Evolutionary conservation across 495 filamentous ascomycete genomes (phyloP), one percentile per base, ranked within the genome.

Genomic region (Penicillium herquei): DNA sequence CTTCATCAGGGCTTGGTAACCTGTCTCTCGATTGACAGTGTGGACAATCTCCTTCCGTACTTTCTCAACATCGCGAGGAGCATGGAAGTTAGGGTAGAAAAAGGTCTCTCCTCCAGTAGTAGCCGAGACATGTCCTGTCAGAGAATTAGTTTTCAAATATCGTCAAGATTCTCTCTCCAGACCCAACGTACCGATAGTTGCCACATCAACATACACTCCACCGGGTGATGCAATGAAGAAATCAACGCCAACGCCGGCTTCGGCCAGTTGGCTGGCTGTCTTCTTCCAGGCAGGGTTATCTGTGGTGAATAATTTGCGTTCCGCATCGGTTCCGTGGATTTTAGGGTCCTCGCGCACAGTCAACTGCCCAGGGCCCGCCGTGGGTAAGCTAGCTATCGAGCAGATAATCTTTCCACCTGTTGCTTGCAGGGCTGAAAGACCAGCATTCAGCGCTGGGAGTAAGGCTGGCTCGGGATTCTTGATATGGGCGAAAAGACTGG

Each of bases 1-100:
- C 78, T 99, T 99, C 91, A 99, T 94, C 61, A 98, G 80, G 7
- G 92, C 91, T 73, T 97, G 93, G 66, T 93, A 99, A 30, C 94
- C 94, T 14, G 93, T 96, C 67, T 97, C 92, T 55, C 94, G 80
- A 2, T 85, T 91, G n/a, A 96, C 84, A 7, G 89, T 86, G 64
- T 97, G 94, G 52, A 85, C 81, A 59, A 99, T 81, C 70, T 99
- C 94, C 39, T 87, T 80, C 3, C 83, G 85, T n/a, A 98, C 77
- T 73, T 92, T 94, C 53, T 87, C 76, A 33, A 84, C 82, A 67
- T 99, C 94, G 12, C 94, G 83, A 6, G 88, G 89, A 11, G 86
- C 84, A 53, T 96, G 84, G 77, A 95, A 99, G 65, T 96, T 98
- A 14, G 94, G 91, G 61, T 96, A 99, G 76, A 94, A 96, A 73